A percentile compares a stretch with the other conserved stretches of the same genome.
Evolutionary conservation across 495 filamentous ascomycete genomes (phyloP).

Genomic region (Penicillium manginii): DNA sequence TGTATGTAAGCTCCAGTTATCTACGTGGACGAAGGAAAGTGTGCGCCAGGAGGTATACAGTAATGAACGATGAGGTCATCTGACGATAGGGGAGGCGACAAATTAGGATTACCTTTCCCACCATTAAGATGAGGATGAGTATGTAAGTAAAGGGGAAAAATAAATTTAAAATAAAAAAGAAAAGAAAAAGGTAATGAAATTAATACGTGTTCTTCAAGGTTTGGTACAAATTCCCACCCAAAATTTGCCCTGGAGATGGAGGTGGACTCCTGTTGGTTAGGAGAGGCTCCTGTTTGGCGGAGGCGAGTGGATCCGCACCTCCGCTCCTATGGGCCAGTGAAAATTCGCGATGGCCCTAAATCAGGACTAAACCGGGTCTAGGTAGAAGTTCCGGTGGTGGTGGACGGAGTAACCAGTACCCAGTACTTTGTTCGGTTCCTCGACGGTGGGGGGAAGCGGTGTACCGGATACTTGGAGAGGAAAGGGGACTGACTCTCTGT

Average conservation of each 20-base stretch:
- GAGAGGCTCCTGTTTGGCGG: neutral
- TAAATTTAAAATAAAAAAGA: neutral
- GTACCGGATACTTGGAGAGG: conserved; percentile 5
- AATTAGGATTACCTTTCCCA: neutral
- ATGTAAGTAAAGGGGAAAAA: neutral
- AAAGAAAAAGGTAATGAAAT: neutral
- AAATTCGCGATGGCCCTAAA: conserved; percentile 3
- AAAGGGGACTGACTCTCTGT: no score
- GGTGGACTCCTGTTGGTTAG: conserved; percentile 2
- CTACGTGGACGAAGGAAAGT: conserved; percentile 1
- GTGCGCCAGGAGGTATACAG: conserved; percentile 3
- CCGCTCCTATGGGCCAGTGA: neutral
- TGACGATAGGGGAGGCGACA: no score
- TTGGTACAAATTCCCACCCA: conserved; percentile 16
- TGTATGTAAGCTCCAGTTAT: neutral
- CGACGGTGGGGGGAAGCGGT: conserved; percentile 14
- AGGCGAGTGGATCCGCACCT: neutral
- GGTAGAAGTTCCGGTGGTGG: neutral
- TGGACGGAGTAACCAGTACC: conserved; percentile 2
- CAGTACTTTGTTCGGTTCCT: conserved; percentile 6
- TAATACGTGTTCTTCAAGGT: conserved; percentile 21
- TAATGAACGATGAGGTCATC: no score
- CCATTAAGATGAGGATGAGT: neutral
- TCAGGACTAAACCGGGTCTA: neutral
- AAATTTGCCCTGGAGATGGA: conserved; percentile 10